These are phyloP conservation scores for Malania oleifera DNA, from an alignment of 164 flowering plant genomes.

Conservation along the genomic window DNA sequence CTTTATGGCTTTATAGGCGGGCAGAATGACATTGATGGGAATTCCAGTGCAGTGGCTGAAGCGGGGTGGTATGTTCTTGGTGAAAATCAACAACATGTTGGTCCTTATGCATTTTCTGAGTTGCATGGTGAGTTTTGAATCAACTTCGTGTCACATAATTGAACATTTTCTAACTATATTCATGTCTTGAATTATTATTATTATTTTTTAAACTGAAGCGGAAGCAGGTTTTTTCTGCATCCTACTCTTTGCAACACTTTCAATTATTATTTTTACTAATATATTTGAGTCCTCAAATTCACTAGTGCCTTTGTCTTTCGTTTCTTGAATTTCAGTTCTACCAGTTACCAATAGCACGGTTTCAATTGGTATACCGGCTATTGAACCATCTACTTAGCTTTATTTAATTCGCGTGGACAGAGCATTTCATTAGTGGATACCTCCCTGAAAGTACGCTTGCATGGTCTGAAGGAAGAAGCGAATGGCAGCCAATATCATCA, in stretches of 20 bases:
- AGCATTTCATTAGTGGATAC: constrained; percentile 70
- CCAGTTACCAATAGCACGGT: constrained; percentile 33
- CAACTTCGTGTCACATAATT: background rate
- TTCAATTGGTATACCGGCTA: constrained; percentile 41
- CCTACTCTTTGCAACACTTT: background rate
- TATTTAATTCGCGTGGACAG: constrained; percentile 69
- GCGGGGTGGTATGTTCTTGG: constrained; percentile 87
- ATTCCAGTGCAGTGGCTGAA: constrained; percentile 25
- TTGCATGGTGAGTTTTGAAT: constrained; percentile 51
- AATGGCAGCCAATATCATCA: constrained; percentile 78
- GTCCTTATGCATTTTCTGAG: constrained; percentile 80
- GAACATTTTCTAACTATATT: too few relatives aligned
- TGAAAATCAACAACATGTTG: constrained; percentile 63
- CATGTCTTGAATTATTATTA: too few relatives aligned
- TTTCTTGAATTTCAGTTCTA: constrained; percentile 37
- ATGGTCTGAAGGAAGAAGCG: constrained; percentile 82
- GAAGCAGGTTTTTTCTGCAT: background rate
- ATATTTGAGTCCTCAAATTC: constrained; percentile 9
- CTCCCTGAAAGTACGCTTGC: constrained; percentile 55
- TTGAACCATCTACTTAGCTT: constrained; percentile 41
- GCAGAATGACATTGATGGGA: constrained; percentile 5
- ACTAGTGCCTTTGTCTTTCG: constrained; percentile 1
- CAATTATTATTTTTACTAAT: background rate
- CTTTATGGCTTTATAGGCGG: constrained; percentile 9
- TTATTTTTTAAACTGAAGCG: background rate